Conservation (phyloP, 140 eudicot species). For the Stevia rebaudiana region DNA sequence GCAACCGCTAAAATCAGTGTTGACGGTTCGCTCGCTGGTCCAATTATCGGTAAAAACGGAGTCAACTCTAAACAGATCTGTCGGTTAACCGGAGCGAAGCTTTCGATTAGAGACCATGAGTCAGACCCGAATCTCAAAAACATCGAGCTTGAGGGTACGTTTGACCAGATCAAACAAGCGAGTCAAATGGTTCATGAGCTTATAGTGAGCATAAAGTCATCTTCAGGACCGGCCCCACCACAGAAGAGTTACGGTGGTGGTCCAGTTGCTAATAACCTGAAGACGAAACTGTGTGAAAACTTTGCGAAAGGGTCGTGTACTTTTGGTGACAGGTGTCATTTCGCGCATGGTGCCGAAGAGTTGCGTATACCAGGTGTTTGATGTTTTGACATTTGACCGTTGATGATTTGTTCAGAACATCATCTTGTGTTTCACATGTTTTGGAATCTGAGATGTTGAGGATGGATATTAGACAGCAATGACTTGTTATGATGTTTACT, state of each 20-base stretch:
- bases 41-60: constrained; percentile 81
- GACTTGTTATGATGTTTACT: neutral
- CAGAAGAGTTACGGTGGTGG: constrained; percentile 29
- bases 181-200: constrained; percentile 85
- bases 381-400: neutral
- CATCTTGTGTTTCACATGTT: constrained; percentile 19
- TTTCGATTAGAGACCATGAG: constrained; percentile 73
- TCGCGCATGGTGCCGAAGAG: constrained; percentile 85
- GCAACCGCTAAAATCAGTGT: constrained; percentile 84
- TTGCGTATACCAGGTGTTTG: constrained; percentile 50
- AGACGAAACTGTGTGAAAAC: constrained; percentile 83
- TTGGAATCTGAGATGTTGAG: constrained; percentile 26
- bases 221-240: constrained; percentile 38
- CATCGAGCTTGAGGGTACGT: constrained; percentile 82
- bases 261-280: constrained; percentile 42
- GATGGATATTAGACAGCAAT: constrained; percentile 3
- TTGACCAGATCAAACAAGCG: constrained; percentile 86
- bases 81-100: constrained; percentile 70
- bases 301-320: constrained; percentile 79
- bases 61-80: constrained; percentile 87
- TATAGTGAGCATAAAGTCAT: constrained; percentile 45
- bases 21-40: constrained; percentile 71
- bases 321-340: constrained; percentile 87
- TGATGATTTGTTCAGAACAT: constrained; percentile 20
- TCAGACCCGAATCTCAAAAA: constrained; percentile 60